Conservation (phyloP, 306 rosid genomes). For the Benincasa hispida region DNA sequence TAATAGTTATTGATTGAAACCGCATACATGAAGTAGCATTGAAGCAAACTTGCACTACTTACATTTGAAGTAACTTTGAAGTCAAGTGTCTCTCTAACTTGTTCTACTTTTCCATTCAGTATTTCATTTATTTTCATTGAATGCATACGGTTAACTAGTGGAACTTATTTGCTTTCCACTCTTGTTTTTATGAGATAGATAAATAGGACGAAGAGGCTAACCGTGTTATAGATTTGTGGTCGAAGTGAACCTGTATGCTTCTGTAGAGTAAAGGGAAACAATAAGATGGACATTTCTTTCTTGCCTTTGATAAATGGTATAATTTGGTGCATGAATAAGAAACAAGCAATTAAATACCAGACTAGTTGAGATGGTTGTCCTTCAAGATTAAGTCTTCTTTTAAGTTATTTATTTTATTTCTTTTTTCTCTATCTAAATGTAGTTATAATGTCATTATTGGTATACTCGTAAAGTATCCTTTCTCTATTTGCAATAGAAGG, state of each 20-base stretch:
- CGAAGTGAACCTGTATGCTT: neutral
- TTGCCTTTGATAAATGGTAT: neutral
- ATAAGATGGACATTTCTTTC: neutral
- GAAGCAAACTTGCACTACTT: neutral
- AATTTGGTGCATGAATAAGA: neutral
- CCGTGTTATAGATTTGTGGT: neutral
- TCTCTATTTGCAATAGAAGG: neutral
- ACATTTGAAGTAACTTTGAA: neutral
- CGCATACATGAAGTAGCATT: neutral
- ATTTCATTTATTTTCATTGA: neutral
- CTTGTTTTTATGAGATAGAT: neutral
- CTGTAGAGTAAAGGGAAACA: neutral
- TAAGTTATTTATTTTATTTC: neutral
- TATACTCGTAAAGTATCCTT: neutral
- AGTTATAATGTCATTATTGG: neutral
- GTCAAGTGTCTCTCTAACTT: neutral
- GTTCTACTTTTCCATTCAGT: neutral
- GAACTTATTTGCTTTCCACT: neutral
- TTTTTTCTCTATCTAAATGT: neutral
- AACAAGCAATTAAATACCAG: neutral
- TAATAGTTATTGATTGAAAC: neutral
- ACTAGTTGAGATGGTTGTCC: neutral
- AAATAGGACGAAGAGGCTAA: neutral
- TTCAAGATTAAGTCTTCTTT: neutral
- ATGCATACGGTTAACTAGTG: neutral